These are phyloP conservation scores for Suillus subluteus DNA, from an alignment of 768 basidiomycete species.

Conservation along the genomic window DNA sequence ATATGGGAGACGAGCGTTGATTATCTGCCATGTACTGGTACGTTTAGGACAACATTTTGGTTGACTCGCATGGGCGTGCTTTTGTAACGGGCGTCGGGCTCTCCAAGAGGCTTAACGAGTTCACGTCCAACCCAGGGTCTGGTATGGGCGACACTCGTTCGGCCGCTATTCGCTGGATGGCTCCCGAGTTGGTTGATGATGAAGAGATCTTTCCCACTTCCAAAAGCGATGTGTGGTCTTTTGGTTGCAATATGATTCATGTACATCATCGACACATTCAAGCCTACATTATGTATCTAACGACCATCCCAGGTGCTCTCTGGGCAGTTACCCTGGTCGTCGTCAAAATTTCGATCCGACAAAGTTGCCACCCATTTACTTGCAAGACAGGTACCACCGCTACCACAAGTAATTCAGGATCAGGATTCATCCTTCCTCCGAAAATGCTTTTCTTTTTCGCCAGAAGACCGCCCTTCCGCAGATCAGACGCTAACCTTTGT, in stretches of 20 bases:
- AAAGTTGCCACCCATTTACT: background rate
- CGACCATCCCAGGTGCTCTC: background rate
- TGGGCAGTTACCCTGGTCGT: slow-evolving; percentile 10
- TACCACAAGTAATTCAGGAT: background rate
- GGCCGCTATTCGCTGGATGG: background rate
- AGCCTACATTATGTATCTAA: background rate
- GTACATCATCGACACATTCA: background rate
- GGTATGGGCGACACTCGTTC: too few relatives aligned
- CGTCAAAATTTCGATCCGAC: background rate
- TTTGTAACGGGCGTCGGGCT: slow-evolving; percentile 49
- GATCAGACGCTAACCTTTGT: background rate
- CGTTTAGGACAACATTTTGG: slow-evolving; percentile 43
- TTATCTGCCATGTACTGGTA: background rate
- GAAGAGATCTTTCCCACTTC: background rate
- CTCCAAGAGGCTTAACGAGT: slow-evolving; percentile 32
- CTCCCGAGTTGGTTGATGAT: slow-evolving; percentile 8
- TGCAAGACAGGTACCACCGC: background rate
- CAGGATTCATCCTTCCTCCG: background rate
- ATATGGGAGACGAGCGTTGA: too few relatives aligned
- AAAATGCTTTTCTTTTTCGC: background rate
- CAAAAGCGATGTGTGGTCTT: slow-evolving; percentile 2
- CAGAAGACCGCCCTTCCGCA: background rate
- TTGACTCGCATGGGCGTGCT: slow-evolving; percentile 43
- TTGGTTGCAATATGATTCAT: slow-evolving; percentile 6
- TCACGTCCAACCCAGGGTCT: slow-evolving; percentile 23